Base-by-base conservation (phyloP, 352 stramenopile species). In the Phytophthora idaei region DNA sequence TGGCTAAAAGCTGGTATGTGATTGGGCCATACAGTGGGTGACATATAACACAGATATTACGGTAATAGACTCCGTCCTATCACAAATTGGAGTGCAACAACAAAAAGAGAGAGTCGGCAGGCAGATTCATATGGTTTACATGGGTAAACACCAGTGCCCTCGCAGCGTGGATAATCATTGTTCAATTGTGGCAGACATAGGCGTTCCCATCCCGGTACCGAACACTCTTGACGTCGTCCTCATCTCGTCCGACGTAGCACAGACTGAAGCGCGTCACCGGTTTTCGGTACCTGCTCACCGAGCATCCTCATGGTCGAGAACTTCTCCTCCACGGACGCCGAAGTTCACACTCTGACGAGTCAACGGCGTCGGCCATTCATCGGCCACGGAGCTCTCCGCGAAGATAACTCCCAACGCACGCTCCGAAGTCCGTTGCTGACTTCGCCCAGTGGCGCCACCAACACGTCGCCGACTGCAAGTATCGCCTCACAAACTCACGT, bases 331-430 rank as follows among this genome's bases (percentile, higher is more conserved):
- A 28, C 42, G n/a, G 42, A 46, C 39, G 39, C n/a, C 21, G 61
- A 62, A 7, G 37, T 14, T 5, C 8, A 37, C 29, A 41, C 39
- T 42, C 49, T 39, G 50, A 46, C 50, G 1, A 70, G 45, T 32
- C 48, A 53, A 56, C 50, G 41, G 10, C 62, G 62, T 36, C 48
- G 48, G 25, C 34, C 57, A 21, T 21, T 21, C 37, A 51, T 64
- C 48, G 62, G 62, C n/a, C 62, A 70, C 17, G 62, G 62, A 46
- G 62, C 62, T 47, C 62, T 31, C 51, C 62, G 62, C 25, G 62
- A 70, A 61, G 57, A 71, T 15, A 56, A 71, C 12, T 57, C 56
- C 6, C 57, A 66, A 32, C 56, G 42, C 6, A 51, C 57, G 8
- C 44, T 71, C 7, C 63, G 63, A 0, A 66, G 64, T 49, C 64